These are phyloP conservation scores for Penicillium concentricum DNA, from an alignment of 2,329 filamentous ascomycete species.

Conservation along the genomic window DNA sequence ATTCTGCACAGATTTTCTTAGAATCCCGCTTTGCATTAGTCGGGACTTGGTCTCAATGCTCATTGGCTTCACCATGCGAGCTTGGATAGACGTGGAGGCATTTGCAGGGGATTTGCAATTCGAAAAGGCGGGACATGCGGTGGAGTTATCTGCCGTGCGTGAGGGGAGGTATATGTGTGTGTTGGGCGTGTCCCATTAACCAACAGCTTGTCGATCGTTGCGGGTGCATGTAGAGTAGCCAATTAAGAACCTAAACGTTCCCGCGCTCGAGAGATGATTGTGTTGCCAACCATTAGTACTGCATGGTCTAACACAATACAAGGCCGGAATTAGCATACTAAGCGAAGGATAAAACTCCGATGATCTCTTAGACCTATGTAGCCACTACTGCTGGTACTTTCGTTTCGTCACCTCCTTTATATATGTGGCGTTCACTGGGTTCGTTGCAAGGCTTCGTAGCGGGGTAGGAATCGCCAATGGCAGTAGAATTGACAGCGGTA, in stretches of 20 bases:
- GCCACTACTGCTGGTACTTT: background rate
- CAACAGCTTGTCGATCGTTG: background rate
- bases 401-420: background rate
- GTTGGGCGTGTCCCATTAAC: background rate
- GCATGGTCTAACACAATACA: background rate
- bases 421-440: background rate
- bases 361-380: background rate
- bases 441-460: background rate
- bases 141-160: too few species aligned
- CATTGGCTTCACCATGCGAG: background rate
- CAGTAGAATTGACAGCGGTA: background rate
- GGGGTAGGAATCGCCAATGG: conserved; percentile 12
- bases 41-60: too few species aligned
- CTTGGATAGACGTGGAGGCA: background rate
- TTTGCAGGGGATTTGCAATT: background rate
- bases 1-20: background rate
- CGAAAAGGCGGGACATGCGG: background rate
- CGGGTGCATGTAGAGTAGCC: too few species aligned
- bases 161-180: background rate
- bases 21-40: background rate
- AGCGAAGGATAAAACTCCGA: background rate
- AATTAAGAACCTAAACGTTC: background rate
- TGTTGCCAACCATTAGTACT: background rate
- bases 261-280: background rate
- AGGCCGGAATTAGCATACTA: background rate